Percentiles rank a stretch among this genome's conserved stretches.
Conservation (phyloP, 1,284 basidiomycete genomes). For the Phellinidium pouzarii region DNA sequence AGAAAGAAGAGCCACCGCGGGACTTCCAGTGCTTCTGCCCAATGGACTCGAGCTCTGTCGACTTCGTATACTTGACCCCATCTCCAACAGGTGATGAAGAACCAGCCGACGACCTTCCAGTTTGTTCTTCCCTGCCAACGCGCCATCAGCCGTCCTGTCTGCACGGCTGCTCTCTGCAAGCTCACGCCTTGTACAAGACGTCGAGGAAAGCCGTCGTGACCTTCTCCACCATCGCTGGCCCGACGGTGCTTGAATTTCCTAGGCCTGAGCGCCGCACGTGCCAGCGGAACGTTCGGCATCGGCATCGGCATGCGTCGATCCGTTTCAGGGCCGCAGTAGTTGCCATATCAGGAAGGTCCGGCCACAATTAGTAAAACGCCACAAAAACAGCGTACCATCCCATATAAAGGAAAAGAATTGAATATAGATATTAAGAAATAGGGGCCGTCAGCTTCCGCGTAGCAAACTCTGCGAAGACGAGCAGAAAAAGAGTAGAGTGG, state of each 20-base stretch:
- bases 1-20: not conserved
- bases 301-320: too few relatives aligned
- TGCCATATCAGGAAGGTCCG: too few relatives aligned
- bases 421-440: not conserved
- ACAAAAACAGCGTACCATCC: too few relatives aligned
- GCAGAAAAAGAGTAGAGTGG: not conserved
- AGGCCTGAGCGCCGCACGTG: slow-evolving; percentile 48
- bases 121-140: not conserved
- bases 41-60: not conserved
- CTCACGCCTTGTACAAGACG: slow-evolving; percentile 71
- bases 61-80: not conserved
- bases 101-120: not conserved
- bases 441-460: not conserved
- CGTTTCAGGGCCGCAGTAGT: too few relatives aligned
- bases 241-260: slow-evolving; percentile 81
- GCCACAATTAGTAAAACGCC: too few relatives aligned
- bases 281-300: too few relatives aligned
- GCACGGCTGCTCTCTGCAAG: not conserved
- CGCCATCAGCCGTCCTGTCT: not conserved
- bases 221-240: slow-evolving; percentile 83
- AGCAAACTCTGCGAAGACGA: not conserved
- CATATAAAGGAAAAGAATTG: not conserved
- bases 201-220: slow-evolving; percentile 80
- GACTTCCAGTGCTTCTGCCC: not conserved
- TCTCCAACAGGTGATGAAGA: not conserved